Evolutionary conservation across 129 eudicot genomes (phyloP), one percentile per base, ranked within the genome.

Genomic region (Flaveria sonorensis): DNA sequence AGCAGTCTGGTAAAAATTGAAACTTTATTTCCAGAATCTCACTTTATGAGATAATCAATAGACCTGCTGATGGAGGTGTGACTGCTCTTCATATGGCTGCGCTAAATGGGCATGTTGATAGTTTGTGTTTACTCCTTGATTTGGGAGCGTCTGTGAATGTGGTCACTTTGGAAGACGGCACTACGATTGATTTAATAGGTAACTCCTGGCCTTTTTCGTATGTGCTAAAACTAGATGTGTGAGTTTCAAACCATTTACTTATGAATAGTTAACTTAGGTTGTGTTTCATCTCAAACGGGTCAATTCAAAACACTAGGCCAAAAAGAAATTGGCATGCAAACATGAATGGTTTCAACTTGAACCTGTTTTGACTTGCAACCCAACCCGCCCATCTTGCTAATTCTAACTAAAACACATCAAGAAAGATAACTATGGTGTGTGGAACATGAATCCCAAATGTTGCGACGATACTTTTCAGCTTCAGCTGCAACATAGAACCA

Each of bases 11-110:
- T 74, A 32, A 63, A 39, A 40, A 20, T 9, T 52, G 20, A 32
- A 47, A 23, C 53, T 36, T 53, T 75, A 51, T 70, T 77, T 83
- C 53, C 40, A 63, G 78, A 47, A 91, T 89, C 83, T 87, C 96
- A 7, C 91, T 95, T 5, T 56, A 59, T 62, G 88, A 89, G 84
- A 88, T 89, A 81, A 85, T 91, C 28, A 91, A 92, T 80, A 81
- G 72, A 79, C 81, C 92, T 26, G 96, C 96, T 19, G 97, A 91
- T 86, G 99, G 99, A 32, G 99, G 99, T 32, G 81, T 95, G 60
- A 91, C 96, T 57, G 99, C 99, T 72, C 97, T 95, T 84, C 99
- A 95, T 91, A 95, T 95, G 99, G 94, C 99, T 81, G 93, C 99
- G 9, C 80, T 95, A 69, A 95, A 95, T 53, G 96, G 99, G 77